These are phyloP conservation scores for Cyclaneusma minus DNA, from an alignment of 2,329 filamentous ascomycete species.

Conservation along the genomic window DNA sequence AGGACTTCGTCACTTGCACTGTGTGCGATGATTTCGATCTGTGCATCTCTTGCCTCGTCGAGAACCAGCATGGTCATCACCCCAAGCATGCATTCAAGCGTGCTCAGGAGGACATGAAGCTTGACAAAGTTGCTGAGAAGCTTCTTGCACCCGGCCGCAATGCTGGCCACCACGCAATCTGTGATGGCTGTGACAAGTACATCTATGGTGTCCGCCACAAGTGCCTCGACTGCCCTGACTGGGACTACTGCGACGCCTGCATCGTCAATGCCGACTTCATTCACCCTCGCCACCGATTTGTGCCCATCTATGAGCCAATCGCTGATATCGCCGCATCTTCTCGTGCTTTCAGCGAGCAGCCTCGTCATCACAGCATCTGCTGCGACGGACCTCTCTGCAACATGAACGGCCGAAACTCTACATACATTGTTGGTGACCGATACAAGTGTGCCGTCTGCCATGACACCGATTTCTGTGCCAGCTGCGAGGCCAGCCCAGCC, in stretches of 20 bases:
- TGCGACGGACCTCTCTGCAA: slow-evolving; percentile 88
- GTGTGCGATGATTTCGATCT: slow-evolving; percentile 84
- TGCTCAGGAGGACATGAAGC: slow-evolving; percentile 43
- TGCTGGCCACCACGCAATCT: slow-evolving; percentile 72
- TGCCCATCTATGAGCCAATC: slow-evolving; percentile 66
- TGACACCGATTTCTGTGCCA: slow-evolving; percentile 88
- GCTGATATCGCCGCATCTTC: slow-evolving; percentile 23
- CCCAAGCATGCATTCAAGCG: slow-evolving; percentile 69
- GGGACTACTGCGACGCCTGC: slow-evolving; percentile 83
- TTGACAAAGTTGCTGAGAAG: slow-evolving; percentile 44
- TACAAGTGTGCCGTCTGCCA: slow-evolving; percentile 97
- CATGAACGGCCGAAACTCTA: slow-evolving; percentile 33
- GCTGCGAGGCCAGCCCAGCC: slow-evolving; percentile 74
- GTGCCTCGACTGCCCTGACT: slow-evolving; percentile 92
- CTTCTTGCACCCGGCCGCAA: slow-evolving; percentile 70
- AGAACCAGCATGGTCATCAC: slow-evolving; percentile 74
- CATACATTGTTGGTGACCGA: slow-evolving; percentile 71
- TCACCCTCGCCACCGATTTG: slow-evolving; percentile 79
- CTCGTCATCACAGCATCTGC: slow-evolving; percentile 71
- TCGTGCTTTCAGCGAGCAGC: slow-evolving; percentile 24
- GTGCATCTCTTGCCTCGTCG: slow-evolving; percentile 66
- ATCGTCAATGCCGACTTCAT: slow-evolving; percentile 46
- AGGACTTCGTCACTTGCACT: slow-evolving; percentile 71
- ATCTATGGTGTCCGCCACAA: slow-evolving; percentile 89
- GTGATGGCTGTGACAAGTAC: slow-evolving; percentile 82